Conservation (phyloP, 345 rosid species). For the Physaria fendleri region DNA sequence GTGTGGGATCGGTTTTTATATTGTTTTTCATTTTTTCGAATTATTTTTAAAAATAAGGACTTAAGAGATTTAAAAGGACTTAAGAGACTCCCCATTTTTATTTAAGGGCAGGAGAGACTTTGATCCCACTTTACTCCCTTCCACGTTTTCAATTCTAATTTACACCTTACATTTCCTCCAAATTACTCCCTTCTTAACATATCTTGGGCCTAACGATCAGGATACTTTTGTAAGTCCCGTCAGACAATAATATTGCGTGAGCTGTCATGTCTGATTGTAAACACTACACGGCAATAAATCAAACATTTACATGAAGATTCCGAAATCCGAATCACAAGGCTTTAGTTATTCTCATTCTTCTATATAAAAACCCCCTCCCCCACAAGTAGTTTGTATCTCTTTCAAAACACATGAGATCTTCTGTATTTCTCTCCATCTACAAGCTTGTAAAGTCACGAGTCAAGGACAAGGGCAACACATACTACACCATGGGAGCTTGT, state of each 20-base stretch:
- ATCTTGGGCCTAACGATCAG: background rate
- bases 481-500: constrained; percentile 76
- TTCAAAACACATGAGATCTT: constrained; percentile 21
- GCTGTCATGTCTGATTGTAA: constrained; percentile 20
- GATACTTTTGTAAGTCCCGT: background rate
- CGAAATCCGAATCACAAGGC: constrained; percentile 29
- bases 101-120: too few species aligned
- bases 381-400: constrained; percentile 5
- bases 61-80: too few species aligned
- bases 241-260: constrained; percentile 20
- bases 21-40: too few species aligned
- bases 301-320: constrained; percentile 18
- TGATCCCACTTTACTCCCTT: constrained; percentile 11
- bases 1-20: too few species aligned
- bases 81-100: too few species aligned
- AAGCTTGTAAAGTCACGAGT: constrained; percentile 6
- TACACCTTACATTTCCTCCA: background rate
- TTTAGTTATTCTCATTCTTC: background rate
- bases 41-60: too few species aligned
- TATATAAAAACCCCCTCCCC: constrained; percentile 9
- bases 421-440: constrained; percentile 9
- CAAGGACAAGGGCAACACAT: background rate
- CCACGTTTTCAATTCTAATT: constrained; percentile 2
- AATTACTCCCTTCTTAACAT: background rate
- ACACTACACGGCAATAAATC: constrained; percentile 15